These are phyloP conservation scores for carrot (Daucus carota) DNA, from an alignment of 129 eudicot genomes.

Conservation along the genomic window DNA sequence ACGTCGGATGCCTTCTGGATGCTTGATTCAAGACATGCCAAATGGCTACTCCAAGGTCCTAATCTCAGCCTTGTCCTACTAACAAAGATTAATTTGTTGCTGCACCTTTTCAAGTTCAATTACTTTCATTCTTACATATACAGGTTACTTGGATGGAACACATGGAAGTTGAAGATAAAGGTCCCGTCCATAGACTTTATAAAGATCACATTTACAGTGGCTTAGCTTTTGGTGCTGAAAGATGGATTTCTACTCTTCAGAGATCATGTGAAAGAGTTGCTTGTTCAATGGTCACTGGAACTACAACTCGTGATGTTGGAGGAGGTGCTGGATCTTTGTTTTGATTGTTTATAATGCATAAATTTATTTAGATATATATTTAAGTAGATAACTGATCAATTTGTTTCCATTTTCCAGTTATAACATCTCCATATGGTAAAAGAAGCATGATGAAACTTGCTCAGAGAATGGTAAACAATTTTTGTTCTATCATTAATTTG, in stretches of 20 bases:
- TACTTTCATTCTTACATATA: background rate
- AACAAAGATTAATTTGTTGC: background rate
- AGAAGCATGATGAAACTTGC: slow-evolving; percentile 72
- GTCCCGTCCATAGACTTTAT: slow-evolving; percentile 37
- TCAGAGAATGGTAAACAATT: slow-evolving; percentile 56
- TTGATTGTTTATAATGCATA: background rate
- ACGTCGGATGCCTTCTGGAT: slow-evolving; percentile 33
- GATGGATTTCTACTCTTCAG: slow-evolving; percentile 64
- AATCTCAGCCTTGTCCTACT: background rate
- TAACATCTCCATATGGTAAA: slow-evolving; percentile 52
- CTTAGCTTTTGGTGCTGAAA: slow-evolving; percentile 53
- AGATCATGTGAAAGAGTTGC: slow-evolving; percentile 43
- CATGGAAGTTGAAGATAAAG: slow-evolving; percentile 43
- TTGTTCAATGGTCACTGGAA: slow-evolving; percentile 26
- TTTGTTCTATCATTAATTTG: slow-evolving; percentile 47
- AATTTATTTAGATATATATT: background rate
- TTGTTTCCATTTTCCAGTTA: slow-evolving; percentile 19
- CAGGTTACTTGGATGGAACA: slow-evolving; percentile 79
- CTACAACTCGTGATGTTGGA: slow-evolving; percentile 44
- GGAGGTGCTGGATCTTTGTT: slow-evolving; percentile 27
- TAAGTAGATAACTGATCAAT: background rate
- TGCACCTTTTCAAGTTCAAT: background rate
- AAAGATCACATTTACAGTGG: slow-evolving; percentile 42
- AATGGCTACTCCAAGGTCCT: slow-evolving; percentile 37
- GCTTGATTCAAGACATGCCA: slow-evolving; percentile 38